Base-by-base conservation (phyloP, 106 monocot species). In the Acorus calamus region DNA sequence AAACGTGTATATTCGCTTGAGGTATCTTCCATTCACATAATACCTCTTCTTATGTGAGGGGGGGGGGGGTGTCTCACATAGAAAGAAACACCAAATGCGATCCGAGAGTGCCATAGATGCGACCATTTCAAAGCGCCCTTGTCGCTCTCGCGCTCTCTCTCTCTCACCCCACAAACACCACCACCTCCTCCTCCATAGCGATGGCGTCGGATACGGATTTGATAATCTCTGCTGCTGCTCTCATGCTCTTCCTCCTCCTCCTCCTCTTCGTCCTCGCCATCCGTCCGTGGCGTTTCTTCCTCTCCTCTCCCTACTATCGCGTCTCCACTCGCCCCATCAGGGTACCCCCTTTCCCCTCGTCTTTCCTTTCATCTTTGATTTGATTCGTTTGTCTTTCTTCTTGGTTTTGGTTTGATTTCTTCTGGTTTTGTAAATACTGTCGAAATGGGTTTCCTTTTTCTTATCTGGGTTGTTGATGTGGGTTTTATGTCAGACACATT, bases 271-370 rank as follows among this genome's bases (percentile, higher is more conserved):
- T 73, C 53, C 51, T 76, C 44, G 52, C 68, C 57, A 69, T 69
- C 76, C 69, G 76, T 12, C 76, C 76, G 58, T 76, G 69, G 76
- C 69, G 76, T 11, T 69, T 76, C 69, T 43, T 76, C 63, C 12
- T 10, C 45, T 44, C 57, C 60, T 46, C 28, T 1, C 28, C 28
- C 28, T 28, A 28, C 28, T 28, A 0, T 28, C 28, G 28, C 28
- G 28, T 56, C 2, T 55, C 51, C 57, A 5, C 45, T 11, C 61
- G 42, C 6, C 4, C 50, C 43, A 14, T 52, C 51, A 65, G 66
- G 73, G 73, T 66, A 50, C 44, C 44, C 43, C 46, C 48, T 4
- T 7, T 13, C 14, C 46, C 50, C 54, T 47, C 5, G 14, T 14
- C 8, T 14, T 8, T 8, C 13, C 6, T 5, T 11, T 55, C 56